A percentile compares a stretch with the other conserved stretches of the same genome.
phyloP scores from a whole-genome alignment of 2,329 filamentous ascomycete species.

The Aureobasidium sp. region DNA sequence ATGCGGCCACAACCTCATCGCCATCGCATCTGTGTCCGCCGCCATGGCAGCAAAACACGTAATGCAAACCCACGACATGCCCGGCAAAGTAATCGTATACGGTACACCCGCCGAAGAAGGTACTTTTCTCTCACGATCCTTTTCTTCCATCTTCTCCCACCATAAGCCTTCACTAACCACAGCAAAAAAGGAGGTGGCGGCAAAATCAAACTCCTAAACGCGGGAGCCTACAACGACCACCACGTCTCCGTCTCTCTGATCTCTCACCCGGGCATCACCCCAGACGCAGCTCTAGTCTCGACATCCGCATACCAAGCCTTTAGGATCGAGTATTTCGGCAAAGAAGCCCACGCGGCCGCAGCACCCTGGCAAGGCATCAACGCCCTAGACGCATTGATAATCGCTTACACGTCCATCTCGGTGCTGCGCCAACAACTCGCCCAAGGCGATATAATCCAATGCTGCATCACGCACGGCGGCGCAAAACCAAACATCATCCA shows the following conservation, averaged over 20 bases:
- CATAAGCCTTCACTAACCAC: too few species aligned
- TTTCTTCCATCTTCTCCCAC: too few species aligned
- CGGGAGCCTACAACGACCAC: slow-evolving; percentile 37
- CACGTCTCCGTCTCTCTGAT: slow-evolving; percentile 31
- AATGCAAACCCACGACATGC: slow-evolving; percentile 25
- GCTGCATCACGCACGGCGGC: slow-evolving; percentile 26
- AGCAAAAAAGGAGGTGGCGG: slow-evolving; percentile 31
- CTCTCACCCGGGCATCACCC: slow-evolving; percentile 31
- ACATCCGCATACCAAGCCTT: slow-evolving; percentile 48
- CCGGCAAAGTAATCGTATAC: slow-evolving; percentile 34
- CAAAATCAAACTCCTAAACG: slow-evolving; percentile 40
- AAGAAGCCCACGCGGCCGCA: slow-evolving; percentile 33
- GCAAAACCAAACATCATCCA: slow-evolving; percentile 35
- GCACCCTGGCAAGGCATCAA: slow-evolving; percentile 27
- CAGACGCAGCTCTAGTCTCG: slow-evolving; percentile 43
- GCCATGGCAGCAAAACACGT: slow-evolving; percentile 33
- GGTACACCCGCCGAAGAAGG: slow-evolving; percentile 42
- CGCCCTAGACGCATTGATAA: slow-evolving; percentile 19
- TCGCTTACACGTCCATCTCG: slow-evolving; percentile 29
- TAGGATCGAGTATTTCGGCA: slow-evolving; percentile 45
- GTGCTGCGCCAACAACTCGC: slow-evolving; percentile 36
- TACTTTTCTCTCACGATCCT: not conserved
- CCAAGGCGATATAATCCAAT: slow-evolving; percentile 34
- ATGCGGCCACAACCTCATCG: slow-evolving; percentile 42
- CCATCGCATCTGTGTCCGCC: slow-evolving; percentile 33